These are phyloP conservation scores for Chytriomyces confervae DNA, from an alignment of 192 early-diverging fungal species.

Conservation along the genomic window DNA sequence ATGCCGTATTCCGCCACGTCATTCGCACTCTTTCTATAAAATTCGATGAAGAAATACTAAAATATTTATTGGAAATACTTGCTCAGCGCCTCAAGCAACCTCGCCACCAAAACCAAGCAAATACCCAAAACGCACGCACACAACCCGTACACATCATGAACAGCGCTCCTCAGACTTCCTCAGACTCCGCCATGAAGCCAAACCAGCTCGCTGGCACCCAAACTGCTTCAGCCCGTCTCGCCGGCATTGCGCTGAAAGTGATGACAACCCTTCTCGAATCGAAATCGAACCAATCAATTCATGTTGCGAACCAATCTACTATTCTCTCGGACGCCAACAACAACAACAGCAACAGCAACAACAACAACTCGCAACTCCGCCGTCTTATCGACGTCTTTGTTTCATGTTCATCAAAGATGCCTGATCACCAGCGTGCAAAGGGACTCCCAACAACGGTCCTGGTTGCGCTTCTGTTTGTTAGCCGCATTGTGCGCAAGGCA, in stretches of 20 bases:
- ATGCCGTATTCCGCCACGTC: too few species aligned
- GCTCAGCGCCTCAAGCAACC: too few species aligned
- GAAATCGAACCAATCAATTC: neutral
- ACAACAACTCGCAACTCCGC: neutral
- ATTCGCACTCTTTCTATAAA: too few species aligned
- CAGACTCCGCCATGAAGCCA: neutral
- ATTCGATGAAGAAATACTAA: too few species aligned
- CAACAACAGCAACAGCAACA: neutral
- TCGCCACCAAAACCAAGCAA: too few species aligned
- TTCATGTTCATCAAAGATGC: neutral
- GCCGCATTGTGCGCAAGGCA: neutral
- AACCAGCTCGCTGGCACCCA: neutral
- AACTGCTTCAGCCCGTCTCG: neutral
- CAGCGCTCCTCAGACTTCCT: too few species aligned
- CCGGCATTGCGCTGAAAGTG: neutral
- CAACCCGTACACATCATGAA: too few species aligned
- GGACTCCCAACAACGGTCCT: constrained; percentile 1
- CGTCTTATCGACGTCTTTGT: constrained; percentile 13
- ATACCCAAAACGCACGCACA: too few species aligned
- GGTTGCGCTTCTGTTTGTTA: constrained; percentile 2
- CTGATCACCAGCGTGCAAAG: neutral
- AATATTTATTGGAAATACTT: too few species aligned
- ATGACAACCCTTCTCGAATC: neutral
- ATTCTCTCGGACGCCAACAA: neutral
- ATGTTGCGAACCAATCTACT: neutral